phyloP scores from a whole-genome alignment of 345 rosid species.

The Hibiscus mutabilis region DNA sequence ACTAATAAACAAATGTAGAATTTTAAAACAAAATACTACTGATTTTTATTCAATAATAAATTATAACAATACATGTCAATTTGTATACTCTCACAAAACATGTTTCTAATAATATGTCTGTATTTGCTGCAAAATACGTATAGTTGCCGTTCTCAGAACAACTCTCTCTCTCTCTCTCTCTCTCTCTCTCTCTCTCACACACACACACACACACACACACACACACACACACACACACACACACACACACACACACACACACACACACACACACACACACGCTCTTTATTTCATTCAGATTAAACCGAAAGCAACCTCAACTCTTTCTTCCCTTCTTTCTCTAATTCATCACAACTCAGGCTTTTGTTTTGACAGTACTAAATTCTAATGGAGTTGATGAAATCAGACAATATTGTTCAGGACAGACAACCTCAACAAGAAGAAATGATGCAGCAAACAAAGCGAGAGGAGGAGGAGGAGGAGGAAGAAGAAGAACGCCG shows the following conservation, averaged over 20 bases:
- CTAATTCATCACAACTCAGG: not conserved
- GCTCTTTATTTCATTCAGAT: not conserved
- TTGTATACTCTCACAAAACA: not conserved
- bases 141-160: not conserved
- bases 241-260: too few relatives aligned
- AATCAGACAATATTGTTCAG: not conserved
- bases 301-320: not conserved
- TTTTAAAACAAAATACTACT: not conserved
- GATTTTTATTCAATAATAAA: not conserved
- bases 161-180: not conserved
- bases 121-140: not conserved
- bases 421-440: not conserved
- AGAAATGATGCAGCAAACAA: not conserved
- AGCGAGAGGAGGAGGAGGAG: not conserved
- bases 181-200: too few relatives aligned
- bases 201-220: too few relatives aligned
- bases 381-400: constrained; percentile 28
- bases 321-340: not conserved
- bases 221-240: too few relatives aligned
- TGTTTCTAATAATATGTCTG: not conserved
- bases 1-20: not conserved
- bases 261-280: too few relatives aligned
- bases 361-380: too few relatives aligned
- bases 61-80: too few relatives aligned
- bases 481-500: constrained; percentile 11